Evolutionary conservation across 2,329 filamentous ascomycete species (phyloP).

Genomic region (Teratosphaeria zuluensis): DNA sequence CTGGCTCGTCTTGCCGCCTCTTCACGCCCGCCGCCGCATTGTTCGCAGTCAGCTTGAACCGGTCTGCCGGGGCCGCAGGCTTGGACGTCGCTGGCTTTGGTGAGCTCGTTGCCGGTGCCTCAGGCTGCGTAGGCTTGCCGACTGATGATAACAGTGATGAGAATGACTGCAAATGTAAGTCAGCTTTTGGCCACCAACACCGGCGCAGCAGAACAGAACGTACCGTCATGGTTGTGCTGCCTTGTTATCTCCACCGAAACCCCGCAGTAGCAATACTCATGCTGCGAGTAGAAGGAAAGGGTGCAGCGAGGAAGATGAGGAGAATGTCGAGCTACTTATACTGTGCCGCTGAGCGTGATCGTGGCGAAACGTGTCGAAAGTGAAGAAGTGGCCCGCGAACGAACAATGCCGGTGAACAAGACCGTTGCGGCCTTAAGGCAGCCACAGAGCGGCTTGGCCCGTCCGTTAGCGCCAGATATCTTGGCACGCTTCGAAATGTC

Average conservation of each 20-base stretch:
- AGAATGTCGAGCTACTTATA: conserved; percentile 2
- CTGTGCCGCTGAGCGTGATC: background rate
- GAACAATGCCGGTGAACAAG: background rate
- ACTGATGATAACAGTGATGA: conserved; percentile 22
- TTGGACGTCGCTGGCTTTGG: conserved; percentile 4
- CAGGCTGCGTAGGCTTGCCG: conserved; percentile 11
- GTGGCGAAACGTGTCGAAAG: background rate
- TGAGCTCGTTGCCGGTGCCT: conserved; percentile 10
- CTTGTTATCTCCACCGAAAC: background rate
- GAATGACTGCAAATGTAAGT: conserved; percentile 19
- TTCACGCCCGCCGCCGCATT: conserved; percentile 23
- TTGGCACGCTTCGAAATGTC: conserved; percentile 5
- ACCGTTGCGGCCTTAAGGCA: background rate
- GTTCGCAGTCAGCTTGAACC: conserved; percentile 13
- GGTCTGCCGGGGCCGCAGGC: conserved; percentile 7
- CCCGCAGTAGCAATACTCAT: background rate
- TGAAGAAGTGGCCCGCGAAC: background rate
- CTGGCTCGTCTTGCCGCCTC: conserved; percentile 28
- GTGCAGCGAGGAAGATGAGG: background rate
- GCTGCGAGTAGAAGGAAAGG: background rate
- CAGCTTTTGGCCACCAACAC: conserved; percentile 6
- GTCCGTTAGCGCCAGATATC: background rate
- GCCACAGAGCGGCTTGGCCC: no score
- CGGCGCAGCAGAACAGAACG: background rate
- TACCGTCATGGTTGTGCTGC: background rate